phyloP scores from a whole-genome alignment of 2,329 filamentous ascomycete genomes.

The Fusarium sp. region DNA sequence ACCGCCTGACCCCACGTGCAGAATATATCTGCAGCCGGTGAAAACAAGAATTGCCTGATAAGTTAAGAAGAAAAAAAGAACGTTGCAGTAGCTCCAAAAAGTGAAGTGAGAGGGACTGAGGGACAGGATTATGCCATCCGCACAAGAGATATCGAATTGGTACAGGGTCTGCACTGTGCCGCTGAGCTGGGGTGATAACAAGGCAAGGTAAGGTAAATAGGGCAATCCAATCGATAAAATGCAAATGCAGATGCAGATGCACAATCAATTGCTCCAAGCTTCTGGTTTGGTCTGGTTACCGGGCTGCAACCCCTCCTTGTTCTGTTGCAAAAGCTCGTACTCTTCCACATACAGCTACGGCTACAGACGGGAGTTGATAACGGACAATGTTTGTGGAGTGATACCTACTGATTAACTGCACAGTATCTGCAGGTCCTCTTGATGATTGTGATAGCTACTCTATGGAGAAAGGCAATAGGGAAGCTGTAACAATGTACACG shows the following conservation, averaged over 20 bases:
- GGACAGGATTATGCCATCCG: slow-evolving; percentile 27
- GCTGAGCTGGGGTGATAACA: slow-evolving; percentile 36
- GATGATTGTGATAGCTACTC: not conserved
- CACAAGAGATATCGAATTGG: slow-evolving; percentile 23
- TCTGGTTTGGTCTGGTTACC: not conserved
- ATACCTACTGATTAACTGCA: not conserved
- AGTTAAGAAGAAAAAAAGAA: slow-evolving; percentile 6
- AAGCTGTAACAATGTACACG: slow-evolving; percentile 18
- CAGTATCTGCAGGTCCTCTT: not conserved
- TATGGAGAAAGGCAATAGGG: slow-evolving; percentile 7
- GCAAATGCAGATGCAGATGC: not conserved
- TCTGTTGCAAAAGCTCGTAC: slow-evolving; percentile 2
- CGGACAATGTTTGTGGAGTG: slow-evolving; percentile 25
- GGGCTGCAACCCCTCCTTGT: slow-evolving; percentile 25
- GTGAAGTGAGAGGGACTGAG: not conserved
- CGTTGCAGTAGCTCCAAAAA: slow-evolving; percentile 25
- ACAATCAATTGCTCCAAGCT: slow-evolving; percentile 18
- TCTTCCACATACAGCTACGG: slow-evolving; percentile 14
- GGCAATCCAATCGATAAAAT: slow-evolving; percentile 21
- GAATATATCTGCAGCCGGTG: slow-evolving; percentile 35
- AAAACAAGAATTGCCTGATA: slow-evolving; percentile 34
- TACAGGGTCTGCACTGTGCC: slow-evolving; percentile 34
- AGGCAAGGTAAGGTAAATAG: not conserved
- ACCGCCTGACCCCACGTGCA: slow-evolving; percentile 39
- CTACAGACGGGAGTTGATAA: slow-evolving; percentile 38